Conservation (phyloP, 2,329 filamentous ascomycete species). For the Ilyonectria robusta region DNA sequence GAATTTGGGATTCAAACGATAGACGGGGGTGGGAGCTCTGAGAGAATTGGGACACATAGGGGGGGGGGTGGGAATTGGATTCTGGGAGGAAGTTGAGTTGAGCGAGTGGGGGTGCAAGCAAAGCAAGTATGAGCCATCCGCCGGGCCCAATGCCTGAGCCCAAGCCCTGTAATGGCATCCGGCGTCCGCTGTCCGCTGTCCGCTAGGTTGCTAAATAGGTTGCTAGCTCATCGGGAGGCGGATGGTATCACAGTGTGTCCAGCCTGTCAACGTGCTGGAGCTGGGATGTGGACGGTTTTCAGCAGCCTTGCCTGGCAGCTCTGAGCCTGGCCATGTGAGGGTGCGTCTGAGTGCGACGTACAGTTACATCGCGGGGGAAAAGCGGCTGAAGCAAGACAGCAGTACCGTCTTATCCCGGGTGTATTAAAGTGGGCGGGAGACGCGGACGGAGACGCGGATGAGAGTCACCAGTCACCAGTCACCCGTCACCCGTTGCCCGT, state of each 20-base stretch:
- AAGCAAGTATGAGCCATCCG: constrained; percentile 8
- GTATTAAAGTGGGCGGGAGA: constrained; percentile 17
- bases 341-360: not conserved
- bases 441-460: constrained; percentile 6
- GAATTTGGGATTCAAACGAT: constrained; percentile 9
- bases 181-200: not conserved
- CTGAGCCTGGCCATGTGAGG: not conserved
- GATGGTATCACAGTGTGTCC: not conserved
- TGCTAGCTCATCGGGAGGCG: constrained; percentile 7
- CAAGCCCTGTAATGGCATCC: constrained; percentile 8
- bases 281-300: constrained; percentile 15
- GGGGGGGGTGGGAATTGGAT: constrained; percentile 1
- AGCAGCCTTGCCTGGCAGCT: constrained; percentile 1
- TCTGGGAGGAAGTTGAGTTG: not conserved
- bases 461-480: constrained; percentile 9
- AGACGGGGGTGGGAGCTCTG: not conserved
- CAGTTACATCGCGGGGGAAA: constrained; percentile 22
- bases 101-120: constrained; percentile 15
- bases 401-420: constrained; percentile 21
- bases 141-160: not conserved
- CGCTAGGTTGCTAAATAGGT: not conserved
- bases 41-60: not conserved
- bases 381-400: constrained; percentile 25
- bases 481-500: not conserved
- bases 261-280: not conserved